Evolutionary conservation across 2,329 filamentous ascomycete genomes (phyloP).

Genomic region (Xylariaceae sp.): DNA sequence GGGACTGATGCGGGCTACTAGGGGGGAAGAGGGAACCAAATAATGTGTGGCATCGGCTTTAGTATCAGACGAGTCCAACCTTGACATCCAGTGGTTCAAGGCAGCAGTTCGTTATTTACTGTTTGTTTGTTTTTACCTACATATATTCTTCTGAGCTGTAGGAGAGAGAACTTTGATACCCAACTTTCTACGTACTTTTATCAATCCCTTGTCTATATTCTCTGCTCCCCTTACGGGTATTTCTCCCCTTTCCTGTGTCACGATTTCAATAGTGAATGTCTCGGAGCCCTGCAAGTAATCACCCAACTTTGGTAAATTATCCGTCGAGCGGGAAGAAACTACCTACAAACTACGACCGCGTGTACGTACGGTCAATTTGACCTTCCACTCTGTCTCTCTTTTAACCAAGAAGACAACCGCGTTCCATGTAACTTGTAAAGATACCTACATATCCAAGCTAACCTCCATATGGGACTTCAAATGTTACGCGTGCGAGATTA

Average conservation of each 20-base stretch:
- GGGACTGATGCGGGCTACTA: neutral
- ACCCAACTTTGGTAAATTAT: too few species aligned
- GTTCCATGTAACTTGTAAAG: too few species aligned
- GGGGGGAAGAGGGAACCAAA: neutral
- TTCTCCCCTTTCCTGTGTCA: neutral
- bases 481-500: too few species aligned
- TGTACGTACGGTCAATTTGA: too few species aligned
- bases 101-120: neutral
- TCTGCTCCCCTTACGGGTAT: neutral
- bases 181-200: neutral
- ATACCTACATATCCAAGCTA: too few species aligned
- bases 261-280: too few species aligned
- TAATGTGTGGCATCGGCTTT: neutral
- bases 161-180: slow-evolving; percentile 11
- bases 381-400: too few species aligned
- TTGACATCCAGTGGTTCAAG: neutral
- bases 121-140: neutral
- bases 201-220: neutral
- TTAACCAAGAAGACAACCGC: too few species aligned
- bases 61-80: neutral
- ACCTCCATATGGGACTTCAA: too few species aligned
- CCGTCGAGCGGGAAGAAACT: too few species aligned
- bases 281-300: too few species aligned
- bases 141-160: neutral
- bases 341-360: too few species aligned